Percentiles rank a stretch among this genome's conserved stretches.
phyloP scores from a whole-genome alignment of 176 grass and related monocot species.

The Saccharum spontaneum region DNA sequence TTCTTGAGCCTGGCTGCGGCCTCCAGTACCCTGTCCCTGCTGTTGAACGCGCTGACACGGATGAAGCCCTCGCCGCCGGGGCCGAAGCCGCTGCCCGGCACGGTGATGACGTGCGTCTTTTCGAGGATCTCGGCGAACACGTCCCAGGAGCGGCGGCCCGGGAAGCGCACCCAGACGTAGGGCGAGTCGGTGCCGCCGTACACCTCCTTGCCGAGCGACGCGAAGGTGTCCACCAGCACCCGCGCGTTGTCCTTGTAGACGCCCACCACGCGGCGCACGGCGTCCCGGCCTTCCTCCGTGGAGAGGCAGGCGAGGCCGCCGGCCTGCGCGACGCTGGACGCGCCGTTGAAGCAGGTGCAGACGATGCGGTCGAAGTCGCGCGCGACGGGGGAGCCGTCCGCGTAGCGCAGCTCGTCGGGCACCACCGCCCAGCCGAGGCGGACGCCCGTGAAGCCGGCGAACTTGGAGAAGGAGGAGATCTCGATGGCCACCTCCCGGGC shows the following conservation, averaged over 20 bases:
- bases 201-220: conserved; percentile 65
- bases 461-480: conserved; percentile 93
- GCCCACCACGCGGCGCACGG: conserved; percentile 45
- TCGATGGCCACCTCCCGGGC: conserved; percentile 95
- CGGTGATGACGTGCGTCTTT: conserved; percentile 80
- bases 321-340: conserved; percentile 73
- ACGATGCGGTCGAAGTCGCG: conserved; percentile 92
- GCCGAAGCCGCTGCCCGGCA: conserved; percentile 81
- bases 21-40: conserved; percentile 62
- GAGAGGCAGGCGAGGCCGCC: conserved; percentile 76
- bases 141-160: conserved; percentile 74
- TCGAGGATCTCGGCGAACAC: conserved; percentile 87
- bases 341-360: conserved; percentile 93
- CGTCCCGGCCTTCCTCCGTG: conserved; percentile 50
- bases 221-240: conserved; percentile 67
- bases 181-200: conserved; percentile 86
- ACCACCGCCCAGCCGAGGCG: conserved; percentile 86
- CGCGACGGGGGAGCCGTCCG: conserved; percentile 47
- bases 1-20: conserved; percentile 64
- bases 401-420: conserved; percentile 76
- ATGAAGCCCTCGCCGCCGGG: conserved; percentile 92
- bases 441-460: conserved; percentile 89
- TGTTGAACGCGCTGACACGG: conserved; percentile 82
- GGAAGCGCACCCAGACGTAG: conserved; percentile 89
- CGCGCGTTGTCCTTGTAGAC: conserved; percentile 80